A percentile compares a stretch with the other conserved stretches of the same genome.
Evolutionary conservation across 1,284 basidiomycete species (phyloP).

Genomic region (Stygiomarasmius scandens): DNA sequence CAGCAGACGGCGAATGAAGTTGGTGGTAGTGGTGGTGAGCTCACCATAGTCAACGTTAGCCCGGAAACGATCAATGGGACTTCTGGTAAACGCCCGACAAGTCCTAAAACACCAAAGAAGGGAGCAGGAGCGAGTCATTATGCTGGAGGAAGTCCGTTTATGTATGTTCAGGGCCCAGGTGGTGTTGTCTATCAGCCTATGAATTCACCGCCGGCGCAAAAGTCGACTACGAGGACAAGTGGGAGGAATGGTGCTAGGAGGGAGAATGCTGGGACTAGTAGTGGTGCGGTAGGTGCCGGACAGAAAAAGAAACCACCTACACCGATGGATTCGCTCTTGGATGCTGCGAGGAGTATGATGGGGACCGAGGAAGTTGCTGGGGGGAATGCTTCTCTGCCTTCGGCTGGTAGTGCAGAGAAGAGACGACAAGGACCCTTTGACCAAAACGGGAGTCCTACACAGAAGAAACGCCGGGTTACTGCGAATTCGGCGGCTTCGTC

Average conservation of each 20-base stretch:
- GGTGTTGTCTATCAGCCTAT: not conserved
- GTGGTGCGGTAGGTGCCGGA: not conserved
- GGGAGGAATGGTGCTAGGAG: not conserved
- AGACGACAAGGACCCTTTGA: conserved; percentile 23
- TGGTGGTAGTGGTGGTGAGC: not conserved
- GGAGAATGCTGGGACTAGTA: not conserved
- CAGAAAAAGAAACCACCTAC: conserved; percentile 27
- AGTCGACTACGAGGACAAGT: not conserved
- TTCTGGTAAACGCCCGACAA: not conserved
- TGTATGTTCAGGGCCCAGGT: not conserved
- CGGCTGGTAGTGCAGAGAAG: conserved; percentile 21
- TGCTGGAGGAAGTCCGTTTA: not conserved
- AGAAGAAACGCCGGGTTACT: not conserved
- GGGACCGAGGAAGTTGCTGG: conserved; percentile 38
- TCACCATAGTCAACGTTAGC: not conserved
- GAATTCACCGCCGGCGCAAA: not conserved
- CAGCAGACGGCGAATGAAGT: not conserved
- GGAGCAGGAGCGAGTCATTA: not conserved
- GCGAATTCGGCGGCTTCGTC: conserved; percentile 27
- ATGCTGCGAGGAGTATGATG: conserved; percentile 63
- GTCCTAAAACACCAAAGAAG: conserved; percentile 31
- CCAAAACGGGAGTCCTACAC: conserved; percentile 37
- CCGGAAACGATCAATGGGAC: conserved; percentile 17
- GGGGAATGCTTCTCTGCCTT: conserved; percentile 7
- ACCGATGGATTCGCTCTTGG: conserved; percentile 54